Evolutionary conservation across 306 rosid genomes (phyloP), one percentile per base, ranked within the genome.

Genomic region (Begonia fuchsioides): DNA sequence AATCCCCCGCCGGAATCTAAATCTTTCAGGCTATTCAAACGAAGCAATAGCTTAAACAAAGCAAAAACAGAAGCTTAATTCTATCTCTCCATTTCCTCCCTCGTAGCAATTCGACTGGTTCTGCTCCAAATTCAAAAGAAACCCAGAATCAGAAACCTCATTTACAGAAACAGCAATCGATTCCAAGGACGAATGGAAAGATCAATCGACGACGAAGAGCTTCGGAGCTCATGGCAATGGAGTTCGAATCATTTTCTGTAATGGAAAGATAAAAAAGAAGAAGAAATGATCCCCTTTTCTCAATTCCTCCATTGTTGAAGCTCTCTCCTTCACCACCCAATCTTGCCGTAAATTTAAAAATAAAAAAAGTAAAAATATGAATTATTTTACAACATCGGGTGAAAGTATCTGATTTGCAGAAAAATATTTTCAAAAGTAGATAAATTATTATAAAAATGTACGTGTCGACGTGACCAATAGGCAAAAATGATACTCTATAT

Each of bases 51-150:
- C 49, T 78, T 92, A 16, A 92, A 92, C 49, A 65, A 78, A 10
- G 59, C 9, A 64, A 64, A 9, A 76, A 72, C 16, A 78, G 50
- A 52, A 61, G 76, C 54, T 58, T 80, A 57, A 76, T 83, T 55
- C 80, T 76, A 6, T 77, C 98, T 3, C 54, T 85, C 0, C 98
- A 85, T 32, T 90, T 92, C 44, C 66, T 92, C 2, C 85, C 95
- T 3, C 66, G 98, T 32, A 92, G 98, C 73, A 75, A 92, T 32
- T 92, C 98, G 32, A 79, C 94, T 1, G 98, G 98, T 61, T 92
- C 98, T 2, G 76, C 67, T 1, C 83, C 68, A 11, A 11, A 51
- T 45, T 40, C 69, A 6, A 76, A 66, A 38, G 80, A 69, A 50
- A 53, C 43, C 16, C 73, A 78, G 63, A 76, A 72, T 15, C 73